Evolutionary conservation across 371 early-diverging fungal species (phyloP).

Genomic region (Mucor velutinosus): DNA sequence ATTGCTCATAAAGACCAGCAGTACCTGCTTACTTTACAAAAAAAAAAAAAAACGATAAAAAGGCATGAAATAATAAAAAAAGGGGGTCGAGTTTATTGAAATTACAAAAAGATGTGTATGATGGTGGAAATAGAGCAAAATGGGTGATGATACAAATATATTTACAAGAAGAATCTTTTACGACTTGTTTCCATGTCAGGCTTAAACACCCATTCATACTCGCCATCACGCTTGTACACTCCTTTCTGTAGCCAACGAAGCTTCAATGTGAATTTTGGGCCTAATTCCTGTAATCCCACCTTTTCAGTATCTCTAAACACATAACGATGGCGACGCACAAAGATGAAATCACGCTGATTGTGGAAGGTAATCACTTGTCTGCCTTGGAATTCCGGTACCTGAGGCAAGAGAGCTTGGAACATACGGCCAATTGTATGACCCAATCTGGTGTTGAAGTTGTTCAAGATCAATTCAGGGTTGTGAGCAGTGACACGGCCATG

Average conservation of each 20-base stretch:
- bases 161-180: conserved; percentile 77
- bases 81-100: not conserved
- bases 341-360: conserved; percentile 99
- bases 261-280: conserved; percentile 96
- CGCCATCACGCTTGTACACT: conserved; percentile 87
- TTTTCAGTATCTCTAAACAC: conserved; percentile 89
- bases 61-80: not conserved
- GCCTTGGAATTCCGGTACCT: conserved; percentile 94
- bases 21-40: not conserved
- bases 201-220: conserved; percentile 95
- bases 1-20: not conserved
- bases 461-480: conserved; percentile 95
- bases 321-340: conserved; percentile 97
- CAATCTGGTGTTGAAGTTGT: conserved; percentile 96
- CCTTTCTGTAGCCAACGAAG: conserved; percentile 95
- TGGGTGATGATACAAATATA: conserved; percentile 2
- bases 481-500: conserved; percentile 87
- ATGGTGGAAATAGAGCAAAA: not conserved
- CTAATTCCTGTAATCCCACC: conserved; percentile 93
- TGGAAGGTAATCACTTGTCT: conserved; percentile 97
- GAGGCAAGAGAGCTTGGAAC: conserved; percentile 96
- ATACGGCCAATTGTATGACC: conserved; percentile 97
- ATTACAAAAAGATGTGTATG: conserved; percentile 3
- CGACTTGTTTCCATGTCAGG: conserved; percentile 88
- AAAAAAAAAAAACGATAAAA: not conserved